Evolutionary conservation across 2,329 filamentous ascomycete species (phyloP), one percentile per base, ranked within the genome.

Genomic region (Fusarium tricinctum): DNA sequence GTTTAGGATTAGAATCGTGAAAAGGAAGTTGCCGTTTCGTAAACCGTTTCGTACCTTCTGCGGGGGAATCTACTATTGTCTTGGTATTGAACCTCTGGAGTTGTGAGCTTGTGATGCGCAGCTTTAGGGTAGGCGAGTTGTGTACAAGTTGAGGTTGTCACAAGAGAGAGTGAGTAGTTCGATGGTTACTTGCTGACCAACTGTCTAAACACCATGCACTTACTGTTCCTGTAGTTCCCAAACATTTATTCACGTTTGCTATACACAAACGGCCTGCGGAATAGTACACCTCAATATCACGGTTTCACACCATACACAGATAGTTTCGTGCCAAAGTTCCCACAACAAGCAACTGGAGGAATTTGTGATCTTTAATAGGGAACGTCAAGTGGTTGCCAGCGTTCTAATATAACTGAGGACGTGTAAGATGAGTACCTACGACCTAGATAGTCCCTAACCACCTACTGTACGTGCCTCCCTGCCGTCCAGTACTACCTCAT

Each of bases 1-100:
- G 39, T 23, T 30, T 10, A 35, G 47, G 26, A 42, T 44, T 58
- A 42, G 47, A 38, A 57, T 60, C 49, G 56, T 56, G 26, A 52
- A 62, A 52, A 62, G 38, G 49, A 12, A 40, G 35, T 45, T 42
- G 26, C 35, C 45, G 52, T 55, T 38, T 38, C 33, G 33, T 38
- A n/a, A 17, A 38, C 33, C 17, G 33, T 38, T 38, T 38, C 33
- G 33, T 38, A 8, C 15, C 12, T 5, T 44, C 15, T 17, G 28
- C 6, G n/a, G 17, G 9, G 45, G 33, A n/a, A 17, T 2, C 22
- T 47, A 53, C 47, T 38, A 23, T 49, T 58, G 30, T 50, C 17
- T 38, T 48, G n/a, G 12, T 57, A 12, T 49, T 42, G 58, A 43
- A 23, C 17, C 39, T 10, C 20, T 8, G 8, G n/a, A 28, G 8